Conservation (phyloP, 78 protist genomes). For the Dictyostelium intermedium region DNA sequence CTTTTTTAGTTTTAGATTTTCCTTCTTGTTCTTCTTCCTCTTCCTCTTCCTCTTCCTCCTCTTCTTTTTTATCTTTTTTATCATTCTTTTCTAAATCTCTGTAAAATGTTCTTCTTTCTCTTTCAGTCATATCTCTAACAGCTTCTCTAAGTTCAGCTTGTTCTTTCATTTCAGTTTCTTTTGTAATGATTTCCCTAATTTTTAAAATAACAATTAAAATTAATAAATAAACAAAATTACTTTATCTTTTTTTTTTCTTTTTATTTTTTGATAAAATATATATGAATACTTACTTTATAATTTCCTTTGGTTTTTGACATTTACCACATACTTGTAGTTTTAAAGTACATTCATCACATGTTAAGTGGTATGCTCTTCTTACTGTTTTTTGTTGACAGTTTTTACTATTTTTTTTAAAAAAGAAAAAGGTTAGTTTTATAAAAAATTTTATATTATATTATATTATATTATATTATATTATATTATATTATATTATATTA, state of each 20-base stretch:
- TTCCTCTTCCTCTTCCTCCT: neutral
- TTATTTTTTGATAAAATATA: neutral
- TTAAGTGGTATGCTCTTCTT: slow-evolving; percentile 77
- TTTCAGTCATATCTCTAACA: slow-evolving; percentile 75
- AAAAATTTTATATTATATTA: too few relatives aligned
- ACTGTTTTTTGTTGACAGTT: slow-evolving; percentile 40
- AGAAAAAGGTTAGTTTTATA: too few relatives aligned
- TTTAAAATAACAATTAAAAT: too few relatives aligned
- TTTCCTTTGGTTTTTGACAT: slow-evolving; percentile 71
- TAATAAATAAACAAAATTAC: too few relatives aligned
- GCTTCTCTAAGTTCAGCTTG: slow-evolving; percentile 49
- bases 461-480: too few relatives aligned
- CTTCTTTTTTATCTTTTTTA: slow-evolving; percentile 1
- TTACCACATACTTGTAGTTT: slow-evolving; percentile 82
- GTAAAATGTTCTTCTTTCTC: slow-evolving; percentile 81
- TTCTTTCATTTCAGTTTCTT: slow-evolving; percentile 48
- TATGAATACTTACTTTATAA: slow-evolving; percentile 44
- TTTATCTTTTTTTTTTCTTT: too few relatives aligned
- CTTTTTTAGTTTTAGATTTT: neutral
- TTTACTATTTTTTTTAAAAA: neutral
- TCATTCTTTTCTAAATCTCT: slow-evolving; percentile 65
- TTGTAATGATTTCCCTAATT: slow-evolving; percentile 28
- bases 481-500: too few relatives aligned
- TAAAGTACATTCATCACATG: slow-evolving; percentile 79
- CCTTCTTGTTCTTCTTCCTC: slow-evolving; percentile 19